These are phyloP conservation scores for Chalara sp. DNA, from an alignment of 2,329 filamentous ascomycete genomes.

Conservation along the genomic window DNA sequence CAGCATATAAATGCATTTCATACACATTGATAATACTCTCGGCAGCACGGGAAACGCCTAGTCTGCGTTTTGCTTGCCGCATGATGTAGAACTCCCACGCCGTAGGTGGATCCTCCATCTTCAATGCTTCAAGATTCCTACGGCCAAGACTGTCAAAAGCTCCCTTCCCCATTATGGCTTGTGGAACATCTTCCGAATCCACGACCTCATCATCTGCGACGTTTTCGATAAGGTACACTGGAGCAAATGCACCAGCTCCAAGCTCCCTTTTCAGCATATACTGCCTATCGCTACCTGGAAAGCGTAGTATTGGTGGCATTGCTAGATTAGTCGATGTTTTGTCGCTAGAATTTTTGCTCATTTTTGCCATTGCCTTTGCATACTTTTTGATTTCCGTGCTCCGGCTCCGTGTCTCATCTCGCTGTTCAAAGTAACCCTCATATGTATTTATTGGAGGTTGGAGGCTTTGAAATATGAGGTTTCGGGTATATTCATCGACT, in stretches of 20 bases:
- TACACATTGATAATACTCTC: slow-evolving; percentile 78
- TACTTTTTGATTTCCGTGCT: slow-evolving; percentile 76
- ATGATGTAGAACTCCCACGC: slow-evolving; percentile 98
- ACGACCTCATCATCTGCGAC: slow-evolving; percentile 43
- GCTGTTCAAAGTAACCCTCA: slow-evolving; percentile 72
- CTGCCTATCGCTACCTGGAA: slow-evolving; percentile 55
- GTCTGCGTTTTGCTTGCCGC: slow-evolving; percentile 68
- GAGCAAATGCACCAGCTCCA: slow-evolving; percentile 88
- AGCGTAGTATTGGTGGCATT: slow-evolving; percentile 58
- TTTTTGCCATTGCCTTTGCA: slow-evolving; percentile 50
- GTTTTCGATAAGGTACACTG: slow-evolving; percentile 86
- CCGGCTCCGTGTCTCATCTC: slow-evolving; percentile 54
- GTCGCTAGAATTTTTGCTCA: slow-evolving; percentile 33
- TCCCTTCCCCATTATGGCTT: slow-evolving; percentile 53
- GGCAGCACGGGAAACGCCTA: slow-evolving; percentile 66
- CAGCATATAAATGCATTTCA: slow-evolving; percentile 84
- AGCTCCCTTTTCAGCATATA: slow-evolving; percentile 83
- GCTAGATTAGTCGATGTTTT: slow-evolving; percentile 56
- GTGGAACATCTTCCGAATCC: slow-evolving; percentile 37
- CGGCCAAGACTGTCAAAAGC: slow-evolving; percentile 45
- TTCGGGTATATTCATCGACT: slow-evolving; percentile 67
- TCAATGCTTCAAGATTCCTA: slow-evolving; percentile 72
- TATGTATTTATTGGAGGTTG: slow-evolving; percentile 70
- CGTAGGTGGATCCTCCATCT: slow-evolving; percentile 85
- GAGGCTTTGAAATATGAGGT: slow-evolving; percentile 67